Conservation (phyloP, 352 stramenopile species). For the Phytophthora aleatoria region DNA sequence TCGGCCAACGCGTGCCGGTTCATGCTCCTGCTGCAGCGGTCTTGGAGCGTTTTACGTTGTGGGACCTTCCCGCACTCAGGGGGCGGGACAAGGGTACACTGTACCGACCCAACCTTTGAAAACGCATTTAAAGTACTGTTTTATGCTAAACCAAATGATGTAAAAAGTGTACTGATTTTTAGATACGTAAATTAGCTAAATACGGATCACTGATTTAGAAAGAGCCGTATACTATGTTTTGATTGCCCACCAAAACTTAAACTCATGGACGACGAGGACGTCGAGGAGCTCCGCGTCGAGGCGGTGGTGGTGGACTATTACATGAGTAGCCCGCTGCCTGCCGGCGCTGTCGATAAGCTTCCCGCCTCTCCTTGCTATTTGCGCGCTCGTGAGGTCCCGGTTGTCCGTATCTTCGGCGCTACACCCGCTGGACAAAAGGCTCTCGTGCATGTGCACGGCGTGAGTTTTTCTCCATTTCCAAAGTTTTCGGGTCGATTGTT, state of each 20-base stretch:
- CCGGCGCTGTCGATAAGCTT: conserved; percentile 45
- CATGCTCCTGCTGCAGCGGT: conserved; percentile 40
- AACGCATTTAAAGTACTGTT: not conserved
- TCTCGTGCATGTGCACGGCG: conserved; percentile 90
- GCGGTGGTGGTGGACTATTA: conserved; percentile 86
- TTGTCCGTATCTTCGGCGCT: conserved; percentile 90
- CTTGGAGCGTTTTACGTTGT: conserved; percentile 19
- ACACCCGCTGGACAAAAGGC: conserved; percentile 91
- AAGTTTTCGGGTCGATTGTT: not conserved
- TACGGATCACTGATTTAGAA: not conserved
- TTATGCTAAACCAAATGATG: no score
- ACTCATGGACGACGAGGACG: conserved; percentile 20
- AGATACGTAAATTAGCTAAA: no score
- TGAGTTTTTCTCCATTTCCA: conserved; percentile 29
- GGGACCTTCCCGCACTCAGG: conserved; percentile 1
- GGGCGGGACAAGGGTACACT: conserved; percentile 22
- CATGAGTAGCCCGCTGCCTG: conserved; percentile 67
- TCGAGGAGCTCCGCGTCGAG: conserved; percentile 68
- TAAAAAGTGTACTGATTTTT: not conserved
- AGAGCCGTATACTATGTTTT: no score
- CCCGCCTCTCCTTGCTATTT: conserved; percentile 71
- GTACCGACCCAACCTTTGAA: conserved; percentile 4
- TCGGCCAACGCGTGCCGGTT: conserved; percentile 82
- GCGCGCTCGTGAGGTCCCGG: conserved; percentile 70
- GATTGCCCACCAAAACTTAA: not conserved